Evolutionary conservation across 2,329 filamentous ascomycete genomes (phyloP).

Genomic region (Torrubiella hemipterigena): DNA sequence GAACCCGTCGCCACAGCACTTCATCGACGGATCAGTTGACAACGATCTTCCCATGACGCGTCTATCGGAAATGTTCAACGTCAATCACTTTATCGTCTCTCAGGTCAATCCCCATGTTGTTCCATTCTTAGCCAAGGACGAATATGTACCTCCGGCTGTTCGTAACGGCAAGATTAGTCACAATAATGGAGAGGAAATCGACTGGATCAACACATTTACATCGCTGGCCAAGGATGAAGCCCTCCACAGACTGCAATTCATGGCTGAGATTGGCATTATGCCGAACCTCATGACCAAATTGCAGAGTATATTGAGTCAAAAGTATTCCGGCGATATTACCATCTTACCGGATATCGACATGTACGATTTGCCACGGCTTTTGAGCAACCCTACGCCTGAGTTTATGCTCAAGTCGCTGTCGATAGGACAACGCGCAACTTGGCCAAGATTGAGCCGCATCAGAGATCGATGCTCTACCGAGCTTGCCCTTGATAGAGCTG

Average conservation of each 20-base stretch:
- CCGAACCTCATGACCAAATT: constrained; percentile 69
- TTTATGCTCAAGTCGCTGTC: constrained; percentile 76
- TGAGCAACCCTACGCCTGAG: constrained; percentile 73
- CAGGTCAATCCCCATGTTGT: constrained; percentile 94
- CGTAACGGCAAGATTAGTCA: constrained; percentile 14
- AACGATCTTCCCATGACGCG: constrained; percentile 87
- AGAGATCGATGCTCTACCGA: constrained; percentile 83
- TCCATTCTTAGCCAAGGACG: constrained; percentile 70
- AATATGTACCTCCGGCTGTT: constrained; percentile 33
- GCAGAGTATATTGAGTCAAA: constrained; percentile 73
- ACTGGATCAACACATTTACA: constrained; percentile 56
- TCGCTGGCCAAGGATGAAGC: constrained; percentile 68
- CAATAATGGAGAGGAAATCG: constrained; percentile 26
- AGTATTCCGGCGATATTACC: constrained; percentile 90
- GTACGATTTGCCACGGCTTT: constrained; percentile 60
- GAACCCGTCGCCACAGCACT: constrained; percentile 75
- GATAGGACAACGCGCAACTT: constrained; percentile 75
- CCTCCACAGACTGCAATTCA: constrained; percentile 66
- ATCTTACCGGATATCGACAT: constrained; percentile 73
- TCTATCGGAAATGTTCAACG: constrained; percentile 90
- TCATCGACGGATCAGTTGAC: constrained; percentile 92
- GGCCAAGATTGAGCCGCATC: constrained; percentile 79
- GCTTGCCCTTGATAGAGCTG: constrained; percentile 65
- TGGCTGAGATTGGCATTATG: constrained; percentile 70
- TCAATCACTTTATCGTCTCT: constrained; percentile 95